These are phyloP conservation scores for Zygoascus meyerae DNA, from an alignment of 1,139 yeast genomes.

Conservation along the genomic window DNA sequence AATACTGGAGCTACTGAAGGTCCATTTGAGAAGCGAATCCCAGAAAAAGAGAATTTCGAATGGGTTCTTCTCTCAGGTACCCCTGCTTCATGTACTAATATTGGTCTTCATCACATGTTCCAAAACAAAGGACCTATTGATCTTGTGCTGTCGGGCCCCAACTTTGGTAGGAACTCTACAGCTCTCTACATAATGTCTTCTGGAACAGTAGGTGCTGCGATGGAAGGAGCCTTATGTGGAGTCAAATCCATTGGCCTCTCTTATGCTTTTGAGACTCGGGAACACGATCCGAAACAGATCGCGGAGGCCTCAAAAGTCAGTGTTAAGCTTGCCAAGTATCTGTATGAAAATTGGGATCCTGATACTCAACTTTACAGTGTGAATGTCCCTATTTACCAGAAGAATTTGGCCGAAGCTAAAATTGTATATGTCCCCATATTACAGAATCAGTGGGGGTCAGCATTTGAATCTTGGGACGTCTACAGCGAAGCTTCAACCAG, in stretches of 20 bases:
- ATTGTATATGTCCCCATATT: slow-evolving; percentile 70
- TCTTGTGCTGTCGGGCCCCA: slow-evolving; percentile 88
- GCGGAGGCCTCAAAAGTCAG: slow-evolving; percentile 64
- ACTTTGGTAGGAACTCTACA: slow-evolving; percentile 87
- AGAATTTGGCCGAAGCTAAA: slow-evolving; percentile 49
- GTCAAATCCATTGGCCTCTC: slow-evolving; percentile 73
- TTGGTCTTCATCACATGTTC: slow-evolving; percentile 74
- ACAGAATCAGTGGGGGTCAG: slow-evolving; percentile 71
- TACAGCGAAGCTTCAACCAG: slow-evolving; percentile 19
- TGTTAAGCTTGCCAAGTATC: slow-evolving; percentile 53
- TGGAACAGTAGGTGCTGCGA: slow-evolving; percentile 97
- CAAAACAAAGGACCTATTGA: slow-evolving; percentile 59
- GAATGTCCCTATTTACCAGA: slow-evolving; percentile 66
- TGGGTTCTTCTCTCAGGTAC: slow-evolving; percentile 89
- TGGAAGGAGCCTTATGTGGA: slow-evolving; percentile 87
- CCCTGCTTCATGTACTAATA: slow-evolving; percentile 92
- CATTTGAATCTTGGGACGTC: slow-evolving; percentile 36
- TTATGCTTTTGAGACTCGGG: slow-evolving; percentile 60
- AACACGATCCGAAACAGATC: slow-evolving; percentile 50
- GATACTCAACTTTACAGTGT: slow-evolving; percentile 70
- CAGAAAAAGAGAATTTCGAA: slow-evolving; percentile 49
- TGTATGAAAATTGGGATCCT: slow-evolving; percentile 52
- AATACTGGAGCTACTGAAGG: slow-evolving; percentile 52
- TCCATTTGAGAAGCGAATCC: slow-evolving; percentile 47
- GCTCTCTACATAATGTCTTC: slow-evolving; percentile 86